Percentiles rank a stretch among this genome's conserved stretches.
Conservation (phyloP, 805 yeast genomes). For the Candida pini region DNA sequence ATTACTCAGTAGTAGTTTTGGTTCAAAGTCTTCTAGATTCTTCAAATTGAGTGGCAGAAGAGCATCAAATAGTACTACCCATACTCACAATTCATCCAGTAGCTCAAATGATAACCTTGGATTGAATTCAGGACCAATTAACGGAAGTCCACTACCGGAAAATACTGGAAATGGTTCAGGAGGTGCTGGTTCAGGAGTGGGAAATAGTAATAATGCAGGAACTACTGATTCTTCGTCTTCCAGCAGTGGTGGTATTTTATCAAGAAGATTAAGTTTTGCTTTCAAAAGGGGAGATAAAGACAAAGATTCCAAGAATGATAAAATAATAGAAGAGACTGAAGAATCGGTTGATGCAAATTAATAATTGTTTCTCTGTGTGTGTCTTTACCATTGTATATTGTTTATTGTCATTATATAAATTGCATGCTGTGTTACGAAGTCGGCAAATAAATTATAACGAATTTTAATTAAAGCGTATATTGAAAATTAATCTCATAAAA, state of each 20-base stretch:
- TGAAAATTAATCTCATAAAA: background rate
- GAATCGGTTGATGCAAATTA: slow-evolving; percentile 6
- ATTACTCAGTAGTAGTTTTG: slow-evolving; percentile 17
- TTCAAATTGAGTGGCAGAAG: slow-evolving; percentile 26
- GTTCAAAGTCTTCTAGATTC: slow-evolving; percentile 28
- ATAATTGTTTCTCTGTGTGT: background rate
- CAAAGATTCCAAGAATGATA: slow-evolving; percentile 15
- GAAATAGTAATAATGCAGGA: slow-evolving; percentile 1
- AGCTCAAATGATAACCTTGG: too few species aligned
- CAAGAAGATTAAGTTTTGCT: slow-evolving; percentile 26
- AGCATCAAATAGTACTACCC: slow-evolving; percentile 13
- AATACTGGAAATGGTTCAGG: too few species aligned
- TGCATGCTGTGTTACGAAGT: background rate
- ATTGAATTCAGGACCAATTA: too few species aligned
- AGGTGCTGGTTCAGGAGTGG: background rate
- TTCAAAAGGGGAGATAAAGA: slow-evolving; percentile 27
- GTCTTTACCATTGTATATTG: background rate
- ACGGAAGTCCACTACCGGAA: too few species aligned
- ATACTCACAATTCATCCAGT: slow-evolving; percentile 4
- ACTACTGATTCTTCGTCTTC: slow-evolving; percentile 8
- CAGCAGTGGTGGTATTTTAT: slow-evolving; percentile 11
- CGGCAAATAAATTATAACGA: background rate
- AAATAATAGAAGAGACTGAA: slow-evolving; percentile 15
- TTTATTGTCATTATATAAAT: background rate
- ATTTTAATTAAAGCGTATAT: background rate